A percentile compares a stretch with the other conserved stretches of the same genome.
phyloP scores from a whole-genome alignment of 2,329 filamentous ascomycete genomes.

The Cryoendolithus antarcticus region DNA sequence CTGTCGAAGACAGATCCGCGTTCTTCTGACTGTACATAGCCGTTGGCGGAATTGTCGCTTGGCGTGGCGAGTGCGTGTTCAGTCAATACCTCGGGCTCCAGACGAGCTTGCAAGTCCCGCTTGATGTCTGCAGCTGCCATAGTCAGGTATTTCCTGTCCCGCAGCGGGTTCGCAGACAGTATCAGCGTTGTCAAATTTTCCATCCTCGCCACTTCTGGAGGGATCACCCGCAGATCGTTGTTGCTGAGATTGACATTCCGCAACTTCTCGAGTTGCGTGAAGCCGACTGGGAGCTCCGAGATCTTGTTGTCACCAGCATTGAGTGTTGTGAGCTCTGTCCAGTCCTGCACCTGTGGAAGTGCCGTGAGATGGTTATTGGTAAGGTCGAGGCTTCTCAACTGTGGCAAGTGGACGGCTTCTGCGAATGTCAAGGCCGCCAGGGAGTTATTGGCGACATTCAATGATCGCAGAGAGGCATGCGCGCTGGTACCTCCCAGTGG shows the following conservation, averaged over 20 bases:
- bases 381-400: constrained; percentile 61
- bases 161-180: constrained; percentile 74
- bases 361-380: constrained; percentile 65
- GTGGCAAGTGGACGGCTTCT: constrained; percentile 51
- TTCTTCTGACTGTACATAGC: constrained; percentile 9
- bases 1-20: constrained; percentile 16
- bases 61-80: constrained; percentile 24
- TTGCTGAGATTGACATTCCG: constrained; percentile 71
- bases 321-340: constrained; percentile 61
- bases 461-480: constrained; percentile 54
- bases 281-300: constrained; percentile 60
- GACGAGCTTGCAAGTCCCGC: constrained; percentile 52
- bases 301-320: constrained; percentile 75
- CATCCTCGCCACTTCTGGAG: constrained; percentile 69
- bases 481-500: constrained; percentile 34
- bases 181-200: constrained; percentile 61
- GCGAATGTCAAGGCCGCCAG: constrained; percentile 42
- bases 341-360: constrained; percentile 63
- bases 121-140: constrained; percentile 76
- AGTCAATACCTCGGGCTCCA: constrained; percentile 44
- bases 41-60: constrained; percentile 24
- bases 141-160: constrained; percentile 65
- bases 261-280: constrained; percentile 54
- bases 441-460: constrained; percentile 70
- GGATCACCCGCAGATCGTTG: constrained; percentile 68